These are phyloP conservation scores for Sporopachydermia cereana DNA, from an alignment of 1,139 yeast genomes.

Conservation along the genomic window DNA sequence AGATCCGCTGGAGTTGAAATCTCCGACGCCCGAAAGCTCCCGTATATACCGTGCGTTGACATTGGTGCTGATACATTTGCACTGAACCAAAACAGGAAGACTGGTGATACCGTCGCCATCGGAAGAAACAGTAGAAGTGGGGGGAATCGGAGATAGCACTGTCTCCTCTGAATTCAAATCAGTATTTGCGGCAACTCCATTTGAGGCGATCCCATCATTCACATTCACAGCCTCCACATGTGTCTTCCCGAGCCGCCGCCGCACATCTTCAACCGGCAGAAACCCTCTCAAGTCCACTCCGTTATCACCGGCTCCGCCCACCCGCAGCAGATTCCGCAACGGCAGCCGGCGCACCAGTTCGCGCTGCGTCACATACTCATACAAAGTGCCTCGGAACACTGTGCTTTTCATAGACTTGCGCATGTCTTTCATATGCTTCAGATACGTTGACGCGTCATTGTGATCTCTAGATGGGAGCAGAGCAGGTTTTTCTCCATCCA, in stretches of 20 bases:
- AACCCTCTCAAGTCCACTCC: slow-evolving; percentile 60
- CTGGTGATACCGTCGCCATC: slow-evolving; percentile 18
- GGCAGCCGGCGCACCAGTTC: slow-evolving; percentile 31
- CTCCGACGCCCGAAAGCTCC: slow-evolving; percentile 46
- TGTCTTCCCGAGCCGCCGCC: neutral
- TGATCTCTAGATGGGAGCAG: slow-evolving; percentile 3
- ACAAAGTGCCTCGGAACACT: slow-evolving; percentile 57
- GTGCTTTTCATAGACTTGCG: slow-evolving; percentile 30
- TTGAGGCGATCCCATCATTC: slow-evolving; percentile 13
- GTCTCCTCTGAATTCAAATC: slow-evolving; percentile 11
- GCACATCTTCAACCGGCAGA: slow-evolving; percentile 35
- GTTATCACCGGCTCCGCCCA: slow-evolving; percentile 64
- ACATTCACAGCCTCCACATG: neutral
- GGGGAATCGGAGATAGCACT: slow-evolving; percentile 18
- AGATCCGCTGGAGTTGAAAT: slow-evolving; percentile 24
- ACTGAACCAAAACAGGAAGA: slow-evolving; percentile 39
- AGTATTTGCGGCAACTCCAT: slow-evolving; percentile 20
- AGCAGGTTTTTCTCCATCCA: neutral
- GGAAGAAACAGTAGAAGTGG: slow-evolving; percentile 20
- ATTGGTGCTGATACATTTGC: slow-evolving; percentile 39
- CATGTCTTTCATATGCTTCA: slow-evolving; percentile 21
- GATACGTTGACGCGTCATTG: slow-evolving; percentile 19
- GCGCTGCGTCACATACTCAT: slow-evolving; percentile 44
- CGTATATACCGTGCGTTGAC: slow-evolving; percentile 42
- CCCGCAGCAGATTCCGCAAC: slow-evolving; percentile 27